Conservation (phyloP, 1,284 basidiomycete genomes). For the Trichosporon coremiiforme region DNA sequence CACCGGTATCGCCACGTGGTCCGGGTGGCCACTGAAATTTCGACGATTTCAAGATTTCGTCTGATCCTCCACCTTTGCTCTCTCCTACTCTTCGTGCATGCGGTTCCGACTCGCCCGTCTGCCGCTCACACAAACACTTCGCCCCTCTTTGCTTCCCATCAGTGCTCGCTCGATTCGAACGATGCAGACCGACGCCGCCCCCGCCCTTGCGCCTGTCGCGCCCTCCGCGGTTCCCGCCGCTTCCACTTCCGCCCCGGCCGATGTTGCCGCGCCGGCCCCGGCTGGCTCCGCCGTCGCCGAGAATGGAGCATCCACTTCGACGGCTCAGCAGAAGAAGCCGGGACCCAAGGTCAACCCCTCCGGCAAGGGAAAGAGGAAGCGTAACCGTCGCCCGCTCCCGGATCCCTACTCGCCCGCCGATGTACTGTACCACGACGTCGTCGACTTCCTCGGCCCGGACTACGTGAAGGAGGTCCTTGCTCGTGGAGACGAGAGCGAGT, state of each 20-base stretch:
- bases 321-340: constrained; percentile 16
- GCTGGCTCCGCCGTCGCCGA: background rate
- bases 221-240: background rate
- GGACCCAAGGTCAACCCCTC: constrained; percentile 20
- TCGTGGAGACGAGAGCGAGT: constrained; percentile 62
- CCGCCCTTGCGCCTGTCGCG: background rate
- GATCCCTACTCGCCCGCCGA: constrained; percentile 73
- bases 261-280: background rate
- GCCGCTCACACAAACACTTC: background rate
- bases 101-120: constrained; percentile 12
- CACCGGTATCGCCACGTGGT: background rate
- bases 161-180: background rate
- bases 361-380: constrained; percentile 36
- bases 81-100: constrained; percentile 5
- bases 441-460: constrained; percentile 67
- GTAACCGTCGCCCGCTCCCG: constrained; percentile 55
- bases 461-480: constrained; percentile 62
- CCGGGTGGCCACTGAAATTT: constrained; percentile 12
- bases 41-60: constrained; percentile 9
- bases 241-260: background rate
- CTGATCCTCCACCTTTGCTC: background rate
- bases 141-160: background rate
- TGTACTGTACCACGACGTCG: constrained; percentile 72
- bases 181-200: constrained; percentile 12
- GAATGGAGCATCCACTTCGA: constrained; percentile 5